Percentiles rank a stretch among this genome's conserved stretches.
Conservation (phyloP, 495 filamentous ascomycete species). For the Neurospora cerealis region DNA sequence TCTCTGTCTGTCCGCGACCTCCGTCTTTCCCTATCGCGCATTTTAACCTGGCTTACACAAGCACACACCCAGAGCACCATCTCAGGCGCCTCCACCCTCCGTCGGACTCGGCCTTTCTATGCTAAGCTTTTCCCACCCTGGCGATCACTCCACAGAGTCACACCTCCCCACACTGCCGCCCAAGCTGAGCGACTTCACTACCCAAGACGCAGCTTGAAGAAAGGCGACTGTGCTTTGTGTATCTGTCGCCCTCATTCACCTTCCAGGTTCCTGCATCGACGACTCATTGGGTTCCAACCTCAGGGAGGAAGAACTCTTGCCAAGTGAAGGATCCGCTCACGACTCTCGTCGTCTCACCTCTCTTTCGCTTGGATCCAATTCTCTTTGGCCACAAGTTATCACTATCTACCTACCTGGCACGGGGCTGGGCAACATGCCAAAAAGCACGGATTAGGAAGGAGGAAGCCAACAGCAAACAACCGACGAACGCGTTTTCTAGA, state of each 20-base stretch:
- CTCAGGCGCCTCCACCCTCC: not conserved
- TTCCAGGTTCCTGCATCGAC: not conserved
- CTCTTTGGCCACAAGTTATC: not conserved
- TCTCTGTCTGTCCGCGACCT: not conserved
- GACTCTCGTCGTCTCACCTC: not conserved
- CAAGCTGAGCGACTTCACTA: not conserved
- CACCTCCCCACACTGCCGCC: not conserved
- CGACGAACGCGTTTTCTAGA: not conserved
- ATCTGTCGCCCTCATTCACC: not conserved
- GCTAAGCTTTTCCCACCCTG: slow-evolving; percentile 12
- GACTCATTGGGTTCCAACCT: not conserved
- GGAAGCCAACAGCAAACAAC: slow-evolving; percentile 7
- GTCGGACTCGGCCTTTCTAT: slow-evolving; percentile 1
- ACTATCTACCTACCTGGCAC: not conserved
- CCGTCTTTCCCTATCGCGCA: not conserved
- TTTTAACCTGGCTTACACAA: not conserved
- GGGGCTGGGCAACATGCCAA: slow-evolving; percentile 16
- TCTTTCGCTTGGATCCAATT: not conserved
- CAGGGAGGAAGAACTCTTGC: not conserved
- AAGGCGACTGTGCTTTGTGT: not conserved
- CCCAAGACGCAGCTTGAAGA: not conserved
- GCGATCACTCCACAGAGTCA: slow-evolving; percentile 8
- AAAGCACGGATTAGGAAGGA: slow-evolving; percentile 14
- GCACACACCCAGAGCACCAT: not conserved
- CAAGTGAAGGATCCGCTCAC: not conserved